Base-by-base conservation (phyloP, 371 early-diverging fungal genomes). In the Dinochytrium kinnereticum region DNA sequence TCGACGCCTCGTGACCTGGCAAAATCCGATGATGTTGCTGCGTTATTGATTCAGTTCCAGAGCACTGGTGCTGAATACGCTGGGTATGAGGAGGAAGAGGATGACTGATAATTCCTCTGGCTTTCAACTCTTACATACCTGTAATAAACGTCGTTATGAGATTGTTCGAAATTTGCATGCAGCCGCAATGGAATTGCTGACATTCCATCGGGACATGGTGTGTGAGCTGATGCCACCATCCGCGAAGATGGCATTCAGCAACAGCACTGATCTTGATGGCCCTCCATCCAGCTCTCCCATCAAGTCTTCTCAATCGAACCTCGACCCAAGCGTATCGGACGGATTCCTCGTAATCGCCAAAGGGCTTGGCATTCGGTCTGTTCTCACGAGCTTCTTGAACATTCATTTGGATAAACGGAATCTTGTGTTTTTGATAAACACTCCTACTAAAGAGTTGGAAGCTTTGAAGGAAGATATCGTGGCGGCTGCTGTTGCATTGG, bases 401-500 rank as follows among this genome's bases (percentile, higher is more conserved):
- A 33, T 44, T 2, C 92, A 96, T 74, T 84, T 90, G 0, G 87
- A 91, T 26, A 89, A 90, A 24, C 87, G 88, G 21, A 88, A 88
- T 61, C 84, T 98, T 5, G 95, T 96, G 0, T 81, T 98, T 37
- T 80, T 98, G 17, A 65, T 98, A 36, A 94, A 96, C 79, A 87
- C 91, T n/a, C 84, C 81, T 13, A 75, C 88, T 53, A 83, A 87
- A 31, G 92, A 95, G 70, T 87, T 91, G 67, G 79, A 79, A 1
- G 77, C 81, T 0, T 78, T 94, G 57, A 77, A 85, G 68, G 90
- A 90, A 68, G 85, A 87, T 51, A 76, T 93, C 7, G 81, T 73
- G 49, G 68, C 73, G 1, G 57, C 69, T 17, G 40, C 55, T 5
- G 64, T 69, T 1, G 70, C 68, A 59, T 61, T 55, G 30, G 57